Evolutionary conservation across 192 early-diverging fungal genomes (phyloP).

Genomic region (Backusella liffmaniae): DNA sequence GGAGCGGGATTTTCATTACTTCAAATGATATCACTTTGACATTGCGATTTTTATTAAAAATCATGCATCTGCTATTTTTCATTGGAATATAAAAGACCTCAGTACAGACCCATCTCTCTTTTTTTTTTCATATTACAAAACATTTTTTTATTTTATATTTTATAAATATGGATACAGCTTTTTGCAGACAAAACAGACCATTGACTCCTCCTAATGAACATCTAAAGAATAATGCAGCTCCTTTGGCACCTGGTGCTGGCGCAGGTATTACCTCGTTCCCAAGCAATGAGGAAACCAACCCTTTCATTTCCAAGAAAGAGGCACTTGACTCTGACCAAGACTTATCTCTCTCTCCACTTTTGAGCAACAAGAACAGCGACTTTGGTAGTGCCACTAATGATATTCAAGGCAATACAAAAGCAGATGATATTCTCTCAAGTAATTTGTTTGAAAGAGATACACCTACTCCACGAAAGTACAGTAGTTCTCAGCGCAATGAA

Average conservation of each 20-base stretch:
- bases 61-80: neutral
- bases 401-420: neutral
- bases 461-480: neutral
- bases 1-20: neutral
- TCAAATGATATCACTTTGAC: neutral
- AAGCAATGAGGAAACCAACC: neutral
- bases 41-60: neutral
- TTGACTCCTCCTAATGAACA: neutral
- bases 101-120: neutral
- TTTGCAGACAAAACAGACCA: neutral
- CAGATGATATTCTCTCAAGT: neutral
- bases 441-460: neutral
- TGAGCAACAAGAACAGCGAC: neutral
- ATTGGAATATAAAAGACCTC: neutral
- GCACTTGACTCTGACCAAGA: neutral
- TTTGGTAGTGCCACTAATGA: neutral
- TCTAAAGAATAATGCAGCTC: neutral
- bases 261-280: neutral
- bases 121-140: neutral
- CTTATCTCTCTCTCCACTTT: neutral
- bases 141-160: neutral
- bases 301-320: neutral
- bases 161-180: neutral
- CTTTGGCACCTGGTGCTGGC: neutral
- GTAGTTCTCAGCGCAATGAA: constrained; percentile 8